Evolutionary conservation across 2,329 filamentous ascomycete genomes (phyloP), one percentile per base, ranked within the genome.

Genomic region (Colletotrichum kahawae): DNA sequence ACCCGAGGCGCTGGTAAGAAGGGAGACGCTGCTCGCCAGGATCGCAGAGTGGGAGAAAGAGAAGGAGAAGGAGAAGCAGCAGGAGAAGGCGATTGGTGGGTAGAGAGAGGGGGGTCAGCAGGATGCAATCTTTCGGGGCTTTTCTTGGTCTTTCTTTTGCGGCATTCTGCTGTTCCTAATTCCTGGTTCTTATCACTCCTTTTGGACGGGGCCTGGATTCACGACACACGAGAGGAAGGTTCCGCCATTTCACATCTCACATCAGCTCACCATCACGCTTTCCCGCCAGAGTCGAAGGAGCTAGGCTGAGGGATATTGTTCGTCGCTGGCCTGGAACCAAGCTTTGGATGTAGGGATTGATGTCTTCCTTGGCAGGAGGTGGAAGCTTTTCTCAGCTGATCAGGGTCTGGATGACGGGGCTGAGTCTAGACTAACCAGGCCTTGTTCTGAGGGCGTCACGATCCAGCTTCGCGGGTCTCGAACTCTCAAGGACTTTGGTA

Each of bases 1-100:
- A 10, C 79, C 80, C 6, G 83, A 84, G 54, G 81, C 80, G 18
- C 72, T 83, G 67, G 78, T 81, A 59, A 81, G 85, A 54, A 78
- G 79, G 57, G 75, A 76, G 27, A 79, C 76, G 21, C 54, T 85
- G 31, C 64, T 79, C 34, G 77, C 71, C 5, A 78, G 77, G 54
- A 74, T 79, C 13, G 24, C 54, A 51, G 60, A 48, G 51, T 74
- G 66, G 65, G 24, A 54, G 16, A 73, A 63, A 21, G 62, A 75
- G 64, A 73, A 63, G 24, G 62, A 75, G 64, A 66, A 33, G n/a
- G 48, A 43, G 24, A 73, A 63, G 24, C 59, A 75, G 64, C 63
- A 33, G 24, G 48, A 43, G 38, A 38, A 18, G 36, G 36, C 14
- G 7, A 8, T 68, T 12, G 57, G 54, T 24, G 43, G 54, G 33